Percentiles rank a stretch among this genome's conserved stretches.
Evolutionary conservation across 306 rosid species (phyloP).

Genomic region (Pterocarpus santalinus): DNA sequence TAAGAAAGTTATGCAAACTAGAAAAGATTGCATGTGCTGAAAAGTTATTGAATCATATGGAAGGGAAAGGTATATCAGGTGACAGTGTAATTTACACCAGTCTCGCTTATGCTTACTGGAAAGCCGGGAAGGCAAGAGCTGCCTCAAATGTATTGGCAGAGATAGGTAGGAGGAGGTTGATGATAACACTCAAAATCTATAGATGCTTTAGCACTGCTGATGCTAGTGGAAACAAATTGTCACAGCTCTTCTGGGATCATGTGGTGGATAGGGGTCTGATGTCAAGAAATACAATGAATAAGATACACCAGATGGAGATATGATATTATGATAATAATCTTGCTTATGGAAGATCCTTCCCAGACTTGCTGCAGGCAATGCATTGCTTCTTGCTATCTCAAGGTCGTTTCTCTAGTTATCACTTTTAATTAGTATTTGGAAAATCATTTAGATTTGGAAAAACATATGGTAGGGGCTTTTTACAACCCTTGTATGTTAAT

Average conservation of each 20-base stretch:
- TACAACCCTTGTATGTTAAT: neutral
- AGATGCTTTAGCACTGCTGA: constrained; percentile 62
- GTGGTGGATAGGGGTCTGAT: constrained; percentile 69
- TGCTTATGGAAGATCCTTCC: constrained; percentile 1
- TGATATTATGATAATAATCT: constrained; percentile 11
- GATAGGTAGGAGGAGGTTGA: constrained; percentile 75
- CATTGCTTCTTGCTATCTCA: constrained; percentile 23
- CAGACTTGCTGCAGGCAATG: constrained; percentile 16
- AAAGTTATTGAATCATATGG: constrained; percentile 65
- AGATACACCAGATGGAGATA: constrained; percentile 57
- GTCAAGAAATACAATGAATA: constrained; percentile 69
- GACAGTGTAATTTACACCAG: constrained; percentile 76
- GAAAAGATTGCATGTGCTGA: constrained; percentile 71
- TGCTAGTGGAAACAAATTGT: constrained; percentile 51
- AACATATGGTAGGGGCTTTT: neutral
- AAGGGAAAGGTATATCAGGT: constrained; percentile 62
- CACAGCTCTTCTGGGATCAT: constrained; percentile 76
- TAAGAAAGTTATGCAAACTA: constrained; percentile 77
- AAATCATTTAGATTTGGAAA: neutral
- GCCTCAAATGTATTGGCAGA: constrained; percentile 65
- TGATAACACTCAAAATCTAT: constrained; percentile 74
- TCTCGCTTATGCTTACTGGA: constrained; percentile 79
- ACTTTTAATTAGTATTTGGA: neutral
- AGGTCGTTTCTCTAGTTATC: constrained; percentile 11
- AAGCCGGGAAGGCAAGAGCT: constrained; percentile 62